Base-by-base conservation (phyloP, 2,329 filamentous ascomycete genomes). In the Cryphonectria japonica region DNA sequence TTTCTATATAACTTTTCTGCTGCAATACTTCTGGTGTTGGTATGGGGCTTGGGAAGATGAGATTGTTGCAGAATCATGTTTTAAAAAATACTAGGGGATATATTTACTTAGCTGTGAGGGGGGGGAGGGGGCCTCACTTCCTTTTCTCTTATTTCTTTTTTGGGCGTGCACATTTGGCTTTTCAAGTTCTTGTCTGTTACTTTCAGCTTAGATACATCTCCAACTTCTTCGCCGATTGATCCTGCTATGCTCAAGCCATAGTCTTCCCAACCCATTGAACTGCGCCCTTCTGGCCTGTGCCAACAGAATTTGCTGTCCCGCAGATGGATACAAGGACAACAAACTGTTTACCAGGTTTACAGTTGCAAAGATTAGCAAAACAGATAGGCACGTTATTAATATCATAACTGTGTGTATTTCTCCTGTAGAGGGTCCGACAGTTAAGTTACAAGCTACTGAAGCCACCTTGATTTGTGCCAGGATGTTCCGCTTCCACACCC, bases 401-500 rank as follows among this genome's bases (percentile, higher is more conserved):
- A 62, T 8, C 67, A 67, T 43, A 67, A 54, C 37, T 32, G n/a
- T 59, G 39, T 29, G 46, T 29, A 64, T 71, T 71, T 59, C 66
- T 67, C 66, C 57, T 69, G 43, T 66, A 43, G 68, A 67, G 7
- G 37, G 37, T 39, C 70, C 43, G 67, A 69, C 70, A 63, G 67
- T 57, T 50, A 64, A 71, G 13, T 57, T 59, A 59, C 70, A 67
- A 71, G 67, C 70, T 69, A 71, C 37, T 19, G 11, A 60, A 69
- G 70, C 70, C 39, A 69, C 39, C 59, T 54, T 26, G 29, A 66
- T 71, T 63, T 67, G 61, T 69, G 29, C 37, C 34, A 60, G 63
- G 41, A 43, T 39, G 32, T 32, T 54, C 41, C 63, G 19, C 43
- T n/a, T 50, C 19, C 46, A 50, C 46, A 59, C 66, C 66, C 64